Evolutionary conservation across 495 filamentous ascomycete species (phyloP).

Genomic region (Lophium mytilinum): DNA sequence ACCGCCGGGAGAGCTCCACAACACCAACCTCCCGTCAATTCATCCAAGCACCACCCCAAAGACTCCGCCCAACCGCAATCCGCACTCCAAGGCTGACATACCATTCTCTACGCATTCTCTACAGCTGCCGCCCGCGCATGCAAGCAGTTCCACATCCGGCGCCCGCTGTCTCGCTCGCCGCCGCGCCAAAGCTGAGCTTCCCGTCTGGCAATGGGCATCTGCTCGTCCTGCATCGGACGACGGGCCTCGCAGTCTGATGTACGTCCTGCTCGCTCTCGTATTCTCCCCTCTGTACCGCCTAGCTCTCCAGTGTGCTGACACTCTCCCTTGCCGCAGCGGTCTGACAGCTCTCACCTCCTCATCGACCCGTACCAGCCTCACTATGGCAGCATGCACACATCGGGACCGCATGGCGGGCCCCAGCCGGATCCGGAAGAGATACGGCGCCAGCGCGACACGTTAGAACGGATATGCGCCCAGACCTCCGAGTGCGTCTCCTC

Average conservation of each 20-base stretch:
- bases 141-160: not conserved
- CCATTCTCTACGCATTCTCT: no score
- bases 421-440: constrained; percentile 35
- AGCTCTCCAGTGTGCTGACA: constrained; percentile 3
- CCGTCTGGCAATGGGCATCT: constrained; percentile 32
- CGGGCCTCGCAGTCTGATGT: constrained; percentile 31
- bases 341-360: constrained; percentile 32
- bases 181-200: not conserved
- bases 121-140: not conserved
- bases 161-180: not conserved
- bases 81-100: no score
- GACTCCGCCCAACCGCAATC: no score
- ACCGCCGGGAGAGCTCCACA: no score
- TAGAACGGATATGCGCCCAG: constrained; percentile 34
- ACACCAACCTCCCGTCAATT: no score
- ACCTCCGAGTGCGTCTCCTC: constrained; percentile 30
- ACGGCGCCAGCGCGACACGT: constrained; percentile 31
- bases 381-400: constrained; percentile 27
- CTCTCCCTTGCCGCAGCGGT: constrained; percentile 22
- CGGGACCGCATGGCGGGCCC: constrained; percentile 15
- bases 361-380: constrained; percentile 27
- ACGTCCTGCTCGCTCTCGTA: constrained; percentile 5
- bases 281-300: not conserved
- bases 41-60: no score
- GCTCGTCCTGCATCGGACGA: constrained; percentile 33